Evolutionary conservation across 371 early-diverging fungal genomes (phyloP).

Genomic region (Synchytrium microbalum): DNA sequence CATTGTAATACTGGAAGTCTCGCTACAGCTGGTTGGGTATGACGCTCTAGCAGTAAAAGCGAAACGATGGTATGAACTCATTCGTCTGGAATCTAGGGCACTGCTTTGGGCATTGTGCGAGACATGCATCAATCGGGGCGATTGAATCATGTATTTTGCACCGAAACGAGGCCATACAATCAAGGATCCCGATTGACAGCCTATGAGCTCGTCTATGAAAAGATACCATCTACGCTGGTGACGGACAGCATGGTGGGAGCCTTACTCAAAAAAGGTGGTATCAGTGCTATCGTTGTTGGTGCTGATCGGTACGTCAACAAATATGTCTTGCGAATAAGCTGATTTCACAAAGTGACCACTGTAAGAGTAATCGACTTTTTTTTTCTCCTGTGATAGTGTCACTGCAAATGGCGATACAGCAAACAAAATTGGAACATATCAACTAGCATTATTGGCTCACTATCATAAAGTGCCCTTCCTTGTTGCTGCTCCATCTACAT

Average conservation of each 20-base stretch:
- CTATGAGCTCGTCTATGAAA: constrained; percentile 87
- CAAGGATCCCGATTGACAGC: constrained; percentile 93
- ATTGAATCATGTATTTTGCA: constrained; percentile 80
- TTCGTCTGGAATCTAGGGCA: constrained; percentile 17
- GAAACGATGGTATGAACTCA: background rate
- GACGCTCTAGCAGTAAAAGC: background rate
- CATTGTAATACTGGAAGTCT: constrained; percentile 90
- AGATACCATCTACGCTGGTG: constrained; percentile 82
- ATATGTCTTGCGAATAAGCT: background rate
- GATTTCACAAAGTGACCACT: no score
- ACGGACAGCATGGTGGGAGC: constrained; percentile 90
- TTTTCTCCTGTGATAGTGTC: constrained; percentile 51
- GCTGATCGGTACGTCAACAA: constrained; percentile 65
- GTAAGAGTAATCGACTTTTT: constrained; percentile 5
- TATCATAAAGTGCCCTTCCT: constrained; percentile 82
- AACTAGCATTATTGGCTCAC: constrained; percentile 82
- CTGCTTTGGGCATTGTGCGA: constrained; percentile 67
- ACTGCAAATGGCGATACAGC: constrained; percentile 96
- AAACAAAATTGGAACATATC: constrained; percentile 97
- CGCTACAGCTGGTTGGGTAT: constrained; percentile 48
- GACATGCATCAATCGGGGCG: constrained; percentile 48
- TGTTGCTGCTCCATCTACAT: constrained; percentile 91
- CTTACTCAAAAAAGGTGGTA: constrained; percentile 52
- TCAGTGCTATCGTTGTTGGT: constrained; percentile 86
- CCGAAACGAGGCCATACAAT: constrained; percentile 95